These are phyloP conservation scores for Boletus subcaerulescens DNA, from an alignment of 768 basidiomycete genomes.

Conservation along the genomic window DNA sequence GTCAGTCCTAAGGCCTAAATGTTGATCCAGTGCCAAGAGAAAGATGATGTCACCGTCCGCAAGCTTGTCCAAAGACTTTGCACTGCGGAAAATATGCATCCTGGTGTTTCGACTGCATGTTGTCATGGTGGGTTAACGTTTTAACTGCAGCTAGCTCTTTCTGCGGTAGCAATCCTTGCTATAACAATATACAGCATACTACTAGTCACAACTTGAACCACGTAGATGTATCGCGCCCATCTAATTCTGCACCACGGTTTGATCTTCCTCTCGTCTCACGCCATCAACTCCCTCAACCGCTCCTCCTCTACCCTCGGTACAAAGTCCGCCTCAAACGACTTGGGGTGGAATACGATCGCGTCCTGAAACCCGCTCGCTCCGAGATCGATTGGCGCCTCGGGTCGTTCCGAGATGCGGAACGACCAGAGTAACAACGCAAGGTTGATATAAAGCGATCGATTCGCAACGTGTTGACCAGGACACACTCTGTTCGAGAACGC, in stretches of 20 bases:
- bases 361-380: constrained; percentile 47
- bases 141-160: too few species aligned
- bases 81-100: too few species aligned
- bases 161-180: too few species aligned
- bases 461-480: constrained; percentile 49
- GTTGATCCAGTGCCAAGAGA: too few species aligned
- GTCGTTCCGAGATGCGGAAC: constrained; percentile 50
- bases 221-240: background rate
- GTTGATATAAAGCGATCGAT: constrained; percentile 55
- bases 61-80: too few species aligned
- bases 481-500: constrained; percentile 41
- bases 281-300: constrained; percentile 14
- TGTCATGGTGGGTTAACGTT: too few species aligned
- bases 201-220: background rate
- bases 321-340: constrained; percentile 55
- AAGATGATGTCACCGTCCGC: too few species aligned
- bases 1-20: too few species aligned
- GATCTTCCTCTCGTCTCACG: background rate
- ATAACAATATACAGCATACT: too few species aligned
- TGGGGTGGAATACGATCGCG: constrained; percentile 52
- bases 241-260: too few species aligned
- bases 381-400: constrained; percentile 51
- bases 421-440: constrained; percentile 61
- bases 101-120: too few species aligned
- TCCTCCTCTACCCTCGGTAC: constrained; percentile 38